Conservation (phyloP, 768 basidiomycete genomes). For the Pleurotus cornucopiae region DNA sequence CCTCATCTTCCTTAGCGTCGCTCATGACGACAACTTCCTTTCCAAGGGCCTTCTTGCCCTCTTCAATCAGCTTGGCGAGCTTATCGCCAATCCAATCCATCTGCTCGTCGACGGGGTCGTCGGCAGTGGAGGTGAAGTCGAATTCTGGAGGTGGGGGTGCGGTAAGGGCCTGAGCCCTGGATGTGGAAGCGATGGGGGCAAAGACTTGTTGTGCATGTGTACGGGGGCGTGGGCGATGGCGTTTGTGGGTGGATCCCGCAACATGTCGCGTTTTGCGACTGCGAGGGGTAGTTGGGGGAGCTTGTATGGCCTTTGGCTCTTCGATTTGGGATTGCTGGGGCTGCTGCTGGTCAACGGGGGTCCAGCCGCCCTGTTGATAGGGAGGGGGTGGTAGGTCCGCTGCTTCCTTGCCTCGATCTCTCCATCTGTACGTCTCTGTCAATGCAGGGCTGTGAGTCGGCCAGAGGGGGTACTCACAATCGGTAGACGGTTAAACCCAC, state of each 20-base stretch:
- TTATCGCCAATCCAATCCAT: constrained; percentile 84
- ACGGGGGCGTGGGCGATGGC: constrained; percentile 25
- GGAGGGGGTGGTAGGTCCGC: constrained; percentile 53
- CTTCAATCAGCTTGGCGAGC: constrained; percentile 65
- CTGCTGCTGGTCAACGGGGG: constrained; percentile 25
- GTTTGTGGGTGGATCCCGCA: constrained; percentile 25
- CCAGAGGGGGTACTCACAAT: constrained; percentile 49
- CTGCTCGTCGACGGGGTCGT: constrained; percentile 10
- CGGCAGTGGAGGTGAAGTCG: not conserved
- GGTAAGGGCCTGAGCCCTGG: constrained; percentile 7
- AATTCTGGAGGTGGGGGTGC: constrained; percentile 11
- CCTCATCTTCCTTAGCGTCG: constrained; percentile 68
- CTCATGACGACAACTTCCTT: constrained; percentile 78
- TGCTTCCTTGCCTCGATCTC: constrained; percentile 63
- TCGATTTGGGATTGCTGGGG: constrained; percentile 10
- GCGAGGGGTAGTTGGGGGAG: constrained; percentile 34
- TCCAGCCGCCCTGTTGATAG: constrained; percentile 60
- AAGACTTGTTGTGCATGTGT: constrained; percentile 15
- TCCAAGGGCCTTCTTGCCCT: constrained; percentile 74
- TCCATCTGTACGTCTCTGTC: constrained; percentile 51
- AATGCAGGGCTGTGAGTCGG: constrained; percentile 5
- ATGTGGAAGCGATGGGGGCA: constrained; percentile 17
- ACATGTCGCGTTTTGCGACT: constrained; percentile 30
- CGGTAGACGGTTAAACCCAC: constrained; percentile 86
- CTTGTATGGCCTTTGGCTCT: constrained; percentile 25